Conservation (phyloP, 345 rosid species). For the Euphorbia lathyris region DNA sequence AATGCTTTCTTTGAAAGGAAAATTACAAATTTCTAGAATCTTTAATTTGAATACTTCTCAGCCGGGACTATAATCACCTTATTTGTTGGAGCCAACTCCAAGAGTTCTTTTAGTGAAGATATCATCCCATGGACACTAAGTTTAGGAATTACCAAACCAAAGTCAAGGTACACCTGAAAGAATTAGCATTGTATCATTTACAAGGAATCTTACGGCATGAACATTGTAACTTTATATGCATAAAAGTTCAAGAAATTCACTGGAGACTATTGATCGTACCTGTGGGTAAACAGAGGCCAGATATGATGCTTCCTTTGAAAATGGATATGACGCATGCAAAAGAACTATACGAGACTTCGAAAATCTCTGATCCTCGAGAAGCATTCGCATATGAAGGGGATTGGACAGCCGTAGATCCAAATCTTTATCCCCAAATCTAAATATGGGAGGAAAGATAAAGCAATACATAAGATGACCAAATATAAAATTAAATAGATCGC, state of each 20-base stretch:
- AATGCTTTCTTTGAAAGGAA: neutral
- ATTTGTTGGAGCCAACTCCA: conserved; percentile 77
- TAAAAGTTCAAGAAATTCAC: neutral
- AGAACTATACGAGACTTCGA: conserved; percentile 65
- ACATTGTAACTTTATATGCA: neutral
- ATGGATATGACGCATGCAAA: conserved; percentile 94
- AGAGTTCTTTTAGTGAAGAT: conserved; percentile 79
- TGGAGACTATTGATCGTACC: conserved; percentile 34
- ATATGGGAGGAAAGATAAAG: conserved; percentile 6
- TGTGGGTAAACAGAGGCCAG: conserved; percentile 82
- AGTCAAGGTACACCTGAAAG: conserved; percentile 83
- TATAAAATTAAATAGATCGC: neutral
- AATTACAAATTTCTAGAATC: neutral
- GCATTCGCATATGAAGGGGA: conserved; percentile 75
- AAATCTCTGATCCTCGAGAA: conserved; percentile 83
- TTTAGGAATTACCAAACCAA: conserved; percentile 93
- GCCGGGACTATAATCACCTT: conserved; percentile 53
- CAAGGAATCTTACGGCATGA: neutral
- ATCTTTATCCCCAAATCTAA: conserved; percentile 89
- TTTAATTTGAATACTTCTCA: neutral
- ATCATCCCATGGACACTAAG: conserved; percentile 87
- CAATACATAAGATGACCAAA: conserved; percentile 2
- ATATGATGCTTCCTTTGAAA: conserved; percentile 88
- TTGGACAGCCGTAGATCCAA: conserved; percentile 82
- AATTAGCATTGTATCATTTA: conserved; percentile 18